phyloP scores from a whole-genome alignment of 768 basidiomycete species.

The Termitomyces eurrhizus region DNA sequence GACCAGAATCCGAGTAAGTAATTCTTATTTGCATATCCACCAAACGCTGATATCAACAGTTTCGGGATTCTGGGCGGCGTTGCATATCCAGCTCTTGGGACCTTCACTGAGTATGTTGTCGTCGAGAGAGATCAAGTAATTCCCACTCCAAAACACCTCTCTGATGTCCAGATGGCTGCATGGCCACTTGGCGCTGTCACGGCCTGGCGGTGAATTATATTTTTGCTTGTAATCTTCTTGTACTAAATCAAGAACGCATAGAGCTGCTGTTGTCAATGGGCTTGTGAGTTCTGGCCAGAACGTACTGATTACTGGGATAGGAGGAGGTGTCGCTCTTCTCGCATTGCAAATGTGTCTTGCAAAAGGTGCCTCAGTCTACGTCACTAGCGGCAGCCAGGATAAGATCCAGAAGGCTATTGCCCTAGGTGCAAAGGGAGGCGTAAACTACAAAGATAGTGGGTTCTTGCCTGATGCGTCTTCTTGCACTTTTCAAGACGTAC shows the following conservation, averaged over 20 bases:
- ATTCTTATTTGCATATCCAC: neutral
- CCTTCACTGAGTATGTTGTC: slow-evolving; percentile 72
- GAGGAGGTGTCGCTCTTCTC: slow-evolving; percentile 79
- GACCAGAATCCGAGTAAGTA: slow-evolving; percentile 60
- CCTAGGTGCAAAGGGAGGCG: slow-evolving; percentile 76
- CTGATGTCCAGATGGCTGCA: slow-evolving; percentile 65
- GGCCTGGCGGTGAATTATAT: slow-evolving; percentile 66
- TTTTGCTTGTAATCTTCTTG: neutral
- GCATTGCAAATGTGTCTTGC: slow-evolving; percentile 76
- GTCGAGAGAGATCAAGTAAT: slow-evolving; percentile 71
- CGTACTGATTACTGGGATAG: slow-evolving; percentile 77
- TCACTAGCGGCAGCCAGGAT: slow-evolving; percentile 65
- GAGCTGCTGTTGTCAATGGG: slow-evolving; percentile 66
- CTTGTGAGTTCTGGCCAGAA: slow-evolving; percentile 60
- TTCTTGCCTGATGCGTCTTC: neutral
- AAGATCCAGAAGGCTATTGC: slow-evolving; percentile 66
- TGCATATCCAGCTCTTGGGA: slow-evolving; percentile 52
- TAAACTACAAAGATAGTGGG: slow-evolving; percentile 66
- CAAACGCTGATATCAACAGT: slow-evolving; percentile 23
- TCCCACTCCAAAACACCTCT: slow-evolving; percentile 59
- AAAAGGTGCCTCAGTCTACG: slow-evolving; percentile 75
- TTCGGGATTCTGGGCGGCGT: slow-evolving; percentile 68
- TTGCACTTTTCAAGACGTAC: neutral
- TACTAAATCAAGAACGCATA: slow-evolving; percentile 21
- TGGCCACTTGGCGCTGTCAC: slow-evolving; percentile 79